A percentile compares a stretch with the other conserved stretches of the same genome.
Conservation (phyloP, 2,329 filamentous ascomycete genomes). For the Elsinoe ampelina region DNA sequence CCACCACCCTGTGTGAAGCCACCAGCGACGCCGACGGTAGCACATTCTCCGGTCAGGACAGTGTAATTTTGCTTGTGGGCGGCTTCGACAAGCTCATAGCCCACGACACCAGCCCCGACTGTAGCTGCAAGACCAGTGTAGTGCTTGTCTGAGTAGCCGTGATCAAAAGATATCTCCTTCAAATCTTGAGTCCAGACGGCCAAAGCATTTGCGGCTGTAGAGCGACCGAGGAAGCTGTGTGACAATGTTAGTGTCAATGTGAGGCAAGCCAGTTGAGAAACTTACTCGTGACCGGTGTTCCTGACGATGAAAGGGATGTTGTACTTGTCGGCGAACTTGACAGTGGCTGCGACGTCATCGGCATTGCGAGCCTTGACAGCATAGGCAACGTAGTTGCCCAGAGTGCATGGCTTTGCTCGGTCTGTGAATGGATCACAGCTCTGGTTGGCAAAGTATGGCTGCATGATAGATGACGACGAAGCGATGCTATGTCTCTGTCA, state of each 20-base stretch:
- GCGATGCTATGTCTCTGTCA: constrained; percentile 17
- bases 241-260: background rate
- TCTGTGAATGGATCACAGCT: constrained; percentile 35
- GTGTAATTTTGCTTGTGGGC: constrained; percentile 38
- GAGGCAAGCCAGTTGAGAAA: background rate
- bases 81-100: constrained; percentile 39
- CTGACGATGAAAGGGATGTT: constrained; percentile 43
- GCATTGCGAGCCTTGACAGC: constrained; percentile 23
- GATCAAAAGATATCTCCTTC: constrained; percentile 38
- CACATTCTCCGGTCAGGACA: constrained; percentile 47
- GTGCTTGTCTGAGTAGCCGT: constrained; percentile 25
- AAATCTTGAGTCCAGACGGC: constrained; percentile 50
- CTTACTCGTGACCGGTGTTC: constrained; percentile 34
- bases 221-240: constrained; percentile 41
- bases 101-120: constrained; percentile 46
- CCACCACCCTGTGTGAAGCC: constrained; percentile 55
- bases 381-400: constrained; percentile 36
- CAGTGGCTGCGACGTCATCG: constrained; percentile 20
- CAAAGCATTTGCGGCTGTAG: constrained; percentile 51
- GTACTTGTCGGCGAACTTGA: constrained; percentile 36
- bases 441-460: constrained; percentile 31
- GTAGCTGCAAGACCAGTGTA: constrained; percentile 36
- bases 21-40: constrained; percentile 49
- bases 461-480: constrained; percentile 24
- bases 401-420: constrained; percentile 28